Evolutionary conservation across 306 rosid species (phyloP).

Genomic region (Castanopsis chinensis): DNA sequence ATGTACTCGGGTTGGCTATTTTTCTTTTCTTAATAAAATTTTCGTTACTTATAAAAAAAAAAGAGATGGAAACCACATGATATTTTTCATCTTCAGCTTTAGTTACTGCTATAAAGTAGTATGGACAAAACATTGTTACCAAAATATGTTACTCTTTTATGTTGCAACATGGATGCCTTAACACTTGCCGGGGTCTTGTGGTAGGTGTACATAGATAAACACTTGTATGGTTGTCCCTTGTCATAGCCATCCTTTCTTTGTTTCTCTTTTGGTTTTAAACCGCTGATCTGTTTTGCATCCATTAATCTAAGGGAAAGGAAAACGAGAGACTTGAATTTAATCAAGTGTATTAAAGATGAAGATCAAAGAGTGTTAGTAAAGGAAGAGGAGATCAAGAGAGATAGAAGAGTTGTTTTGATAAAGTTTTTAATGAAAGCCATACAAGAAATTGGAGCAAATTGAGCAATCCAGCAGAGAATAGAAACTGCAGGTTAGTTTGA

Average conservation of each 20-base stretch:
- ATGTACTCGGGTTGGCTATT: too few relatives aligned
- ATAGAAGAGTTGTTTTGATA: too few relatives aligned
- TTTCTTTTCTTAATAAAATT: too few relatives aligned
- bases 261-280: neutral
- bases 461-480: too few relatives aligned
- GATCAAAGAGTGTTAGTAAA: too few relatives aligned
- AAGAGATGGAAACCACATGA: neutral
- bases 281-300: neutral
- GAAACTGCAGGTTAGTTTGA: too few relatives aligned
- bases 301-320: neutral
- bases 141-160: neutral
- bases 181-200: neutral
- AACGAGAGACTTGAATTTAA: too few relatives aligned
- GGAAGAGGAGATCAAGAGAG: too few relatives aligned
- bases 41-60: too few relatives aligned
- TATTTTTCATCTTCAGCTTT: constrained; percentile 2
- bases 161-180: neutral
- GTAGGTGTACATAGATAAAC: neutral
- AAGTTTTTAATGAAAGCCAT: too few relatives aligned
- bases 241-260: neutral
- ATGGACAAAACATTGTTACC: neutral
- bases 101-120: constrained; percentile 4
- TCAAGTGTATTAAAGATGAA: too few relatives aligned
- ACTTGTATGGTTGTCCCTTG: neutral
- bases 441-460: too few relatives aligned